phyloP scores from a whole-genome alignment of 371 early-diverging fungal species.

The Mortierella sp. region DNA sequence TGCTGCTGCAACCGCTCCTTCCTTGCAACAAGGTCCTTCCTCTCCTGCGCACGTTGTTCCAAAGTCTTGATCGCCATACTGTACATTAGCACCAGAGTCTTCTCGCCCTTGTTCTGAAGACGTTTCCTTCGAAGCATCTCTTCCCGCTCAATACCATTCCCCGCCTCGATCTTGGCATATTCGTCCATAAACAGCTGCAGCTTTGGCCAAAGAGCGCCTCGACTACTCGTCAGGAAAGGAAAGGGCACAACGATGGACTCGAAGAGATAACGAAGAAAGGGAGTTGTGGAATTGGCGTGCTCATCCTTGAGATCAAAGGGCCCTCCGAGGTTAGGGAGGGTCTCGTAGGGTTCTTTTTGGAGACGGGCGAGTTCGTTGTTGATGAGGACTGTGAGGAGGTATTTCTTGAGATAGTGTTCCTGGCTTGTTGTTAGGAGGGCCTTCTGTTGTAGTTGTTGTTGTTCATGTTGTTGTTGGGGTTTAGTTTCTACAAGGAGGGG shows the following conservation, averaged over 20 bases:
- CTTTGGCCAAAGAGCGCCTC: conserved; percentile 48
- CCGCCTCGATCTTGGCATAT: conserved; percentile 48
- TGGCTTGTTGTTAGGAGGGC: conserved; percentile 31
- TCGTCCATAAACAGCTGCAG: conserved; percentile 46
- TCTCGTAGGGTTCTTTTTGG: conserved; percentile 40
- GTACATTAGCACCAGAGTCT: conserved; percentile 42
- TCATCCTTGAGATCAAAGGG: conserved; percentile 53
- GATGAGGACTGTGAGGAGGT: conserved; percentile 46
- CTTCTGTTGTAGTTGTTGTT: background rate
- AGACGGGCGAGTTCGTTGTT: conserved; percentile 43
- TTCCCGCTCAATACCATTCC: conserved; percentile 49
- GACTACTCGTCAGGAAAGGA: conserved; percentile 40
- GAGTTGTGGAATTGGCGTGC: conserved; percentile 40
- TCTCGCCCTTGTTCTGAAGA: conserved; percentile 39
- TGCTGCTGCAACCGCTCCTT: background rate
- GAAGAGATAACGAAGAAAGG: conserved; percentile 54
- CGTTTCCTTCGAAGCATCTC: conserved; percentile 48
- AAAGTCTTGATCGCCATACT: conserved; percentile 55
- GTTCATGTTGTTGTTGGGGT: no score
- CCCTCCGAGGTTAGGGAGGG: conserved; percentile 53
- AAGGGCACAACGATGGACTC: conserved; percentile 56
- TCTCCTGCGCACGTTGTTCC: conserved; percentile 46
- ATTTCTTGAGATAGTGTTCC: conserved; percentile 56
- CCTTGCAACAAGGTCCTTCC: conserved; percentile 1
- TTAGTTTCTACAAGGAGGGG: background rate